Evolutionary conservation across 148 eudicot species (phyloP).

Genomic region (Rhododendron ovatum): DNA sequence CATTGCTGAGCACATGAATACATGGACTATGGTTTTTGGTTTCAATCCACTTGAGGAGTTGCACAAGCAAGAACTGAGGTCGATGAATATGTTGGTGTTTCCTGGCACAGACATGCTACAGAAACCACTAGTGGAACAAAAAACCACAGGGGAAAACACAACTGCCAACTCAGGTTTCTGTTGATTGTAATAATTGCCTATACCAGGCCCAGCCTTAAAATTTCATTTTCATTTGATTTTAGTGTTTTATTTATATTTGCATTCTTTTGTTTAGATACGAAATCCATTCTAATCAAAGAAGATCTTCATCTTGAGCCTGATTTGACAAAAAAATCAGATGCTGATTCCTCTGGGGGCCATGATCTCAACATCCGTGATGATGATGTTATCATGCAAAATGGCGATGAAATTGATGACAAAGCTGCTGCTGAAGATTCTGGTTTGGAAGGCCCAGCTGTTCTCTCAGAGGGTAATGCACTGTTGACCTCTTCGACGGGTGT

Average conservation of each 20-base stretch:
- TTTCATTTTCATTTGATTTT: not conserved
- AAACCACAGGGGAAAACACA: constrained; percentile 26
- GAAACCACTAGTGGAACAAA: constrained; percentile 48
- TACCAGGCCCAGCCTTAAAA: not conserved
- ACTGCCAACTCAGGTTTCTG: constrained; percentile 25
- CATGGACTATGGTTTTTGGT: constrained; percentile 80
- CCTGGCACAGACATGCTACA: constrained; percentile 94
- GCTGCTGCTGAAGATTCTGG: constrained; percentile 20
- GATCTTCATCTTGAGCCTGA: constrained; percentile 22
- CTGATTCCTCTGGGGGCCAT: constrained; percentile 30
- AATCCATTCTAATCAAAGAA: constrained; percentile 17
- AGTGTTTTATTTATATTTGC: constrained; percentile 7
- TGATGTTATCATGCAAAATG: constrained; percentile 16
- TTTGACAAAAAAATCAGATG: constrained; percentile 26
- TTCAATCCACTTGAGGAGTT: constrained; percentile 59
- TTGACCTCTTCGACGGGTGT: constrained; percentile 12
- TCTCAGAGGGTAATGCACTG: constrained; percentile 16
- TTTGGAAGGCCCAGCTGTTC: constrained; percentile 21
- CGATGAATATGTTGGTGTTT: constrained; percentile 84
- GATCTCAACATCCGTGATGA: constrained; percentile 23
- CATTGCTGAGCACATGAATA: constrained; percentile 84
- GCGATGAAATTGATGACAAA: constrained; percentile 19
- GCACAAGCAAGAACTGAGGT: constrained; percentile 62
- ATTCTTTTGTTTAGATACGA: constrained; percentile 23
- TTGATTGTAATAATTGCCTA: not conserved